Percentiles rank a stretch among this genome's conserved stretches.
phyloP scores from a whole-genome alignment of 768 basidiomycete genomes.

The Naematelia aurantialba region DNA sequence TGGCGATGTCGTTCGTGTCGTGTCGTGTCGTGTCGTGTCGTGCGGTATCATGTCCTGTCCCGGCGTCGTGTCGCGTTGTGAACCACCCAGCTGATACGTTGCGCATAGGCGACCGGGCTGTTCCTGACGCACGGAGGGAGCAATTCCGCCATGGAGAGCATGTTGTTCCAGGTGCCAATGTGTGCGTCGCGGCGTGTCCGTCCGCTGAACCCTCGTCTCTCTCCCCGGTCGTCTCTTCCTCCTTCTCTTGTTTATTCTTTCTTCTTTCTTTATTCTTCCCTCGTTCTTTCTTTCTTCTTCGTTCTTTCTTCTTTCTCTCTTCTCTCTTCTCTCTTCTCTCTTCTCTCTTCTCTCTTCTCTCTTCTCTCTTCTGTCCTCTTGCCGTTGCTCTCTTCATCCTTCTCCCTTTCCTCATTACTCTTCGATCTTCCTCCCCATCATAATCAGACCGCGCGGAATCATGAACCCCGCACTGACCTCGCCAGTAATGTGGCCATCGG shows the following conservation, averaged over 20 bases:
- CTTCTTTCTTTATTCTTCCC: too few species aligned
- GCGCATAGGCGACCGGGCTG: slow-evolving; percentile 11
- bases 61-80: too few species aligned
- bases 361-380: too few species aligned
- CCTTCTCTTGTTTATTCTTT: too few species aligned
- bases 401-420: background rate
- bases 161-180: slow-evolving; percentile 9
- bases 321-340: background rate
- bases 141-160: slow-evolving; percentile 13
- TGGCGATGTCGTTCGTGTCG: too few species aligned
- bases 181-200: background rate
- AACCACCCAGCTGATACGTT: background rate
- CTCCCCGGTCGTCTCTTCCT: background rate
- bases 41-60: too few species aligned
- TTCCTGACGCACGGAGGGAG: slow-evolving; percentile 19
- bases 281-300: too few species aligned
- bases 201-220: background rate
- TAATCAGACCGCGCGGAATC: too few species aligned
- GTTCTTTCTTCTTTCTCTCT: background rate
- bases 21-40: too few species aligned
- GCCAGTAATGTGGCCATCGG: slow-evolving; percentile 12
- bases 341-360: too few species aligned
- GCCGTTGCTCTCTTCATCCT: too few species aligned
- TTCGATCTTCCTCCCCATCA: background rate
- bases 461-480: background rate